Base-by-base conservation (phyloP, 495 filamentous ascomycete species). In the Pyronema domesticum region DNA sequence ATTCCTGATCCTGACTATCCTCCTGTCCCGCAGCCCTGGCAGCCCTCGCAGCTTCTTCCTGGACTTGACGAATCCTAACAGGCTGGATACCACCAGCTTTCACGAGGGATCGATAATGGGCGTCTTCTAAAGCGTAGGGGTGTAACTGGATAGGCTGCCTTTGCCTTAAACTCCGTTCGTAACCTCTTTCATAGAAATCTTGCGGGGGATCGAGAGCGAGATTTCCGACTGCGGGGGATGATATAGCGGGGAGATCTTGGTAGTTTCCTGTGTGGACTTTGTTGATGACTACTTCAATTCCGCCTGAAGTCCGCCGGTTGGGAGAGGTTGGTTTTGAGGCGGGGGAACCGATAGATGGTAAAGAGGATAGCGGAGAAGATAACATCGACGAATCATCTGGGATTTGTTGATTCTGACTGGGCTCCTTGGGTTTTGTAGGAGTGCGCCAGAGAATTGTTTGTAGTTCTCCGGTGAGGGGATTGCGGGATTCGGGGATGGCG, bases 121-220 rank as follows among this genome's bases (percentile, higher is more conserved):
- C 74, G 46, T 68, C 66, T 58, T 80, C 77, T 9, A 77, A 60
- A 0, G 69, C 58, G 59, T 79, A 80, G 1, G 77, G 77, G 58
- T 78, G 77, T 35, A 77, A 59, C 57, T 81, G 78, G 17, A 80
- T 80, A 14, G 77, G 72, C 50, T 80, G 79, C 33, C 78, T 71
- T 51, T 75, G 69, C 23, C 78, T 70, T 34, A 81, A 63, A 37
- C 57, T 72, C 19, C 58, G 43, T 30, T 54, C n/a, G 19, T 46
- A 54, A 18, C 23, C 23, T 30, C 23, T 30, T 30, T 30, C 23
- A 30, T 30, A 5, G 5, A 30, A 30, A 1, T 30, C 23, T 5
- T 30, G 23, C 5, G 23, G 65, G 53, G 15, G 45, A 67, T 58
- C 15, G 57, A 30, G 23, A 5, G 23, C 23, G 23, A 30, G 23